Percentiles rank a stretch among this genome's conserved stretches.
These are phyloP conservation scores for Huntiella abstrusa DNA, from an alignment of 2,329 filamentous ascomycete species.

Conservation along the genomic window DNA sequence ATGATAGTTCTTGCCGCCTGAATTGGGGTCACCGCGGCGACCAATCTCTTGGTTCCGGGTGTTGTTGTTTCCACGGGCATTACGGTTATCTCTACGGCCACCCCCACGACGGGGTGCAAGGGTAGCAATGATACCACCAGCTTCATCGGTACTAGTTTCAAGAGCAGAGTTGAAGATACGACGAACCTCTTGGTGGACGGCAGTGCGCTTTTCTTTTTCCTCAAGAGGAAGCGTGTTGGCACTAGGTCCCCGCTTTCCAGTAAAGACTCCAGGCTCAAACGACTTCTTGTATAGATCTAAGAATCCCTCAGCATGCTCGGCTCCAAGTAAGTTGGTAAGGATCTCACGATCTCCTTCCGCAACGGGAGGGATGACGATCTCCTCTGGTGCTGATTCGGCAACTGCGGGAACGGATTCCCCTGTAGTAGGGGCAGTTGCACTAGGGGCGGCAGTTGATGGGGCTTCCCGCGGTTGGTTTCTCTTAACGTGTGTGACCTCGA, in stretches of 20 bases:
- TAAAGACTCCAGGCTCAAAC: conserved; percentile 16
- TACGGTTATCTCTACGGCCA: conserved; percentile 5
- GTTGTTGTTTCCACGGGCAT: conserved; percentile 8
- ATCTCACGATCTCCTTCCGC: conserved; percentile 18
- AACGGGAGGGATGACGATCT: conserved; percentile 13
- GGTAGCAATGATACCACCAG: conserved; percentile 44
- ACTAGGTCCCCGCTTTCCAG: conserved; percentile 16
- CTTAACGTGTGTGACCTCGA: conserved; percentile 9
- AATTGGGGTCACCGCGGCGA: conserved; percentile 11
- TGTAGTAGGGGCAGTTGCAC: conserved; percentile 14
- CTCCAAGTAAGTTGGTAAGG: conserved; percentile 23
- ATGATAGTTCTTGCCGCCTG: conserved; percentile 2
- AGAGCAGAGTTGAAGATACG: conserved; percentile 62
- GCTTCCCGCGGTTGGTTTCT: neutral
- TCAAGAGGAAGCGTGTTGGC: conserved; percentile 24
- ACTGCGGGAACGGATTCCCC: conserved; percentile 14
- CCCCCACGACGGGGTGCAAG: conserved; percentile 32
- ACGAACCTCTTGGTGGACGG: conserved; percentile 45
- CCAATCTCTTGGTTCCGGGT: neutral
- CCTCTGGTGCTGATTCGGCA: neutral
- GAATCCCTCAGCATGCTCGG: conserved; percentile 22
- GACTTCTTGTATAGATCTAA: conserved; percentile 23
- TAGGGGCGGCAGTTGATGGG: conserved; percentile 8
- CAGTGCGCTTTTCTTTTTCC: conserved; percentile 26
- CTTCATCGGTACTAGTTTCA: conserved; percentile 47